A percentile compares a stretch with the other conserved stretches of the same genome.
These are phyloP conservation scores for Blumeria hordei DNA, from an alignment of 2,329 filamentous ascomycete species.

Conservation along the genomic window DNA sequence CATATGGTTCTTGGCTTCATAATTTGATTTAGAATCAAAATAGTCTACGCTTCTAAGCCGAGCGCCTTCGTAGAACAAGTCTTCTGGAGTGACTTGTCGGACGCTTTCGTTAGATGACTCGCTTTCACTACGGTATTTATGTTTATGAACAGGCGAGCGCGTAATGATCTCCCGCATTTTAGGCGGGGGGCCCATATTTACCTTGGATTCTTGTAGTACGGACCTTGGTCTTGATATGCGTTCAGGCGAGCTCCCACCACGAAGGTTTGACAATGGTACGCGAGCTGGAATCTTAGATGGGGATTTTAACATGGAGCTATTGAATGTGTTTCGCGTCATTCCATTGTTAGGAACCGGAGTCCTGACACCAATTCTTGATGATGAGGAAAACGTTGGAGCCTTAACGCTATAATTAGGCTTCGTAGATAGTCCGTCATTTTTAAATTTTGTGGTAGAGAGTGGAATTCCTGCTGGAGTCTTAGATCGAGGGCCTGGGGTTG, in stretches of 20 bases:
- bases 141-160: constrained; percentile 25
- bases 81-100: constrained; percentile 45
- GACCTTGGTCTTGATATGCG: constrained; percentile 19
- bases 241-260: constrained; percentile 62
- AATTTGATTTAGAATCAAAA: constrained; percentile 15
- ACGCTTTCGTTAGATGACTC: constrained; percentile 29
- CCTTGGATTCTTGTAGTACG: constrained; percentile 24
- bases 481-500: constrained; percentile 36
- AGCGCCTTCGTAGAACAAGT: constrained; percentile 53
- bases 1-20: constrained; percentile 21
- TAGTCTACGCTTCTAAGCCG: constrained; percentile 15
- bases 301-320: constrained; percentile 19
- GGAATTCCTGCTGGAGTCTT: constrained; percentile 51
- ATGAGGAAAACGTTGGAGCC: constrained; percentile 7
- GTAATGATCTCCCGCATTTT: constrained; percentile 71
- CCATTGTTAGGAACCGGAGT: constrained; percentile 25
- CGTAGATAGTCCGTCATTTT: constrained; percentile 11
- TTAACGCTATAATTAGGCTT: constrained; percentile 12
- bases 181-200: constrained; percentile 49
- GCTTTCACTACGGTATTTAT: constrained; percentile 25
- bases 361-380: constrained; percentile 18
- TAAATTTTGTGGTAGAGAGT: constrained; percentile 18
- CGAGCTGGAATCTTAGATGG: constrained; percentile 48
- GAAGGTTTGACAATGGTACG: constrained; percentile 42
- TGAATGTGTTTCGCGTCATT: constrained; percentile 13